A percentile compares a stretch with the other conserved stretches of the same genome.
phyloP scores from a whole-genome alignment of 2,329 filamentous ascomycete species.

The Penicillium sp. region DNA sequence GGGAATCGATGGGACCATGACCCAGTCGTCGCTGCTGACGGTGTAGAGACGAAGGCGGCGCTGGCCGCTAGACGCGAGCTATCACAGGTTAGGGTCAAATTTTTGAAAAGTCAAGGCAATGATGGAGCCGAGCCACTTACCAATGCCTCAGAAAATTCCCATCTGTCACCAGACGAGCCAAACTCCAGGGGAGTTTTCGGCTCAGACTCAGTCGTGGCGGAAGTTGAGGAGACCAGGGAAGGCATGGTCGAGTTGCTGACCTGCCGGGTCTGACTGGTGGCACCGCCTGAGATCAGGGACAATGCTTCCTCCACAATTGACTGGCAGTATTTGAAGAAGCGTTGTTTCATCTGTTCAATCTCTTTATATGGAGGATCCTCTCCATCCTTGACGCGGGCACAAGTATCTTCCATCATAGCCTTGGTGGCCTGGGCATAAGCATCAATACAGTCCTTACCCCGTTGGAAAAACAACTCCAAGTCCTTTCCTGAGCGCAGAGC shows the following conservation, averaged over 20 bases:
- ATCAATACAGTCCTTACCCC: slow-evolving; percentile 4
- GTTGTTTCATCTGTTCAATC: slow-evolving; percentile 15
- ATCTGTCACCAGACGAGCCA: background rate
- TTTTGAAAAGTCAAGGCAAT: background rate
- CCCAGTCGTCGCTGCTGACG: slow-evolving; percentile 35
- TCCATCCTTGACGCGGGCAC: background rate
- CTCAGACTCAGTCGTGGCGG: background rate
- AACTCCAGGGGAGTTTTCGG: background rate
- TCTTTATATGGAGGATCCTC: slow-evolving; percentile 2
- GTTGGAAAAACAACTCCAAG: background rate
- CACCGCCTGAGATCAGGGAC: background rate
- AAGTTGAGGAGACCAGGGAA: background rate
- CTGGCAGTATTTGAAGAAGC: slow-evolving; percentile 25
- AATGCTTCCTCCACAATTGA: background rate
- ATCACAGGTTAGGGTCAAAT: background rate
- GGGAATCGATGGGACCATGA: slow-evolving; percentile 12
- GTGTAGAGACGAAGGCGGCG: slow-evolving; percentile 28
- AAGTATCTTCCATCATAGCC: slow-evolving; percentile 3
- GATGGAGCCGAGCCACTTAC: background rate
- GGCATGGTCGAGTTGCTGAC: background rate
- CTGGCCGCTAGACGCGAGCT: background rate
- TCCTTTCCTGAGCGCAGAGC: background rate
- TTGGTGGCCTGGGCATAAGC: slow-evolving; percentile 4
- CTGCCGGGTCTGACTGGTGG: background rate
- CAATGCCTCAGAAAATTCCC: background rate